Percentiles rank a stretch among this genome's conserved stretches.
Evolutionary conservation across 192 early-diverging fungal species (phyloP).

Genomic region (Rhizoclosmatium globosum): DNA sequence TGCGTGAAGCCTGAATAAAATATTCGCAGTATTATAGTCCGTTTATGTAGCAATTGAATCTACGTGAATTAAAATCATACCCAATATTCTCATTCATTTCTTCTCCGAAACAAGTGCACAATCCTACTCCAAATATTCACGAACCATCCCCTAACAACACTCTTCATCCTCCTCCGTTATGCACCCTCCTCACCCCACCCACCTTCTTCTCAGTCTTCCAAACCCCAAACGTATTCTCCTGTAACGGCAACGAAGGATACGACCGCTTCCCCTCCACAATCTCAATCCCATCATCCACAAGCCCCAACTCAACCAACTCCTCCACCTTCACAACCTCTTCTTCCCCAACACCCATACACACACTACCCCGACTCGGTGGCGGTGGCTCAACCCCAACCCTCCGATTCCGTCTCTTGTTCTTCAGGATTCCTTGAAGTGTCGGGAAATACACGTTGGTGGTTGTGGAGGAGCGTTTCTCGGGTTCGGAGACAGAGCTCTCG

Average conservation of each 20-base stretch:
- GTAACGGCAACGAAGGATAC: conserved; percentile 24
- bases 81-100: neutral
- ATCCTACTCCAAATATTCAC: neutral
- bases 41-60: neutral
- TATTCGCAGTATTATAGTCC: neutral
- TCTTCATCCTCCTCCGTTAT: neutral
- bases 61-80: neutral
- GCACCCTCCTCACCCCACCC: neutral
- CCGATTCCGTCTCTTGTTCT: neutral
- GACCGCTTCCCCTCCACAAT: conserved; percentile 28
- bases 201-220: neutral
- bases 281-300: conserved; percentile 17
- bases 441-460: too few species aligned
- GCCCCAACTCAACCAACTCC: neutral
- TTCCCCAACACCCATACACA: neutral
- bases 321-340: conserved; percentile 13
- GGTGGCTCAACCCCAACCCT: neutral
- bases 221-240: neutral
- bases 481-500: neutral
- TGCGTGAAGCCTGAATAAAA: conserved; percentile 4
- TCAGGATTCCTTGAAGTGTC: neutral
- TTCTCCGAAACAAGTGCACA: neutral
- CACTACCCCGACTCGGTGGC: neutral
- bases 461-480: too few species aligned
- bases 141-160: neutral